These are phyloP conservation scores for Penicillium sp. DNA, from an alignment of 2,329 filamentous ascomycete species.

Conservation along the genomic window DNA sequence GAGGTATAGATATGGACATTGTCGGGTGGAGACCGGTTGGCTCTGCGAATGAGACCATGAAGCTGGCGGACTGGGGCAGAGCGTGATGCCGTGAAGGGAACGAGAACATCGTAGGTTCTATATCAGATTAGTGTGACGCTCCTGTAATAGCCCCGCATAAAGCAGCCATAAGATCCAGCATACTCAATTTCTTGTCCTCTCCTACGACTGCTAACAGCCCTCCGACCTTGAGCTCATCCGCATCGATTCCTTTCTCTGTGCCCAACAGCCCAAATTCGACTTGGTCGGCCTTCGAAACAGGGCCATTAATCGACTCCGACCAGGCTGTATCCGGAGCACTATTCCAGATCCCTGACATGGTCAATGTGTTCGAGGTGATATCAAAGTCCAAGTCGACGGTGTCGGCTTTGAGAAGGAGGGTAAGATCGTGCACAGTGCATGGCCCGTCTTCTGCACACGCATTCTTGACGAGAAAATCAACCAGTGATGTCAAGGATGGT, in stretches of 20 bases:
- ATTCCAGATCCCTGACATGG: conserved; percentile 64
- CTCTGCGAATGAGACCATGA: conserved; percentile 62
- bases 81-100: conserved; percentile 78
- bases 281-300: conserved; percentile 45
- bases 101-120: conserved; percentile 75
- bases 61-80: conserved; percentile 52
- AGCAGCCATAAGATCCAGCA: conserved; percentile 11
- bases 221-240: conserved; percentile 74
- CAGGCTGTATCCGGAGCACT: conserved; percentile 41
- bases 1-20: conserved; percentile 65
- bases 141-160: neutral
- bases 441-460: conserved; percentile 53
- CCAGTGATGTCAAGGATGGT: conserved; percentile 56
- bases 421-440: conserved; percentile 53
- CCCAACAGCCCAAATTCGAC: conserved; percentile 81
- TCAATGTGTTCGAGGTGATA: conserved; percentile 63
- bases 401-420: conserved; percentile 54
- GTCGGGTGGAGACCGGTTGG: conserved; percentile 84
- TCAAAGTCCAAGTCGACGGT: conserved; percentile 79
- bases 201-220: conserved; percentile 79
- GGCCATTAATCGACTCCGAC: conserved; percentile 46
- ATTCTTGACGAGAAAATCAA: conserved; percentile 52
- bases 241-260: conserved; percentile 57
- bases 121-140: conserved; percentile 4
- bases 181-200: conserved; percentile 67